A percentile compares a stretch with the other conserved stretches of the same genome.
Evolutionary conservation across 2,329 filamentous ascomycete genomes (phyloP).

Genomic region (Setomelanomma holmii): DNA sequence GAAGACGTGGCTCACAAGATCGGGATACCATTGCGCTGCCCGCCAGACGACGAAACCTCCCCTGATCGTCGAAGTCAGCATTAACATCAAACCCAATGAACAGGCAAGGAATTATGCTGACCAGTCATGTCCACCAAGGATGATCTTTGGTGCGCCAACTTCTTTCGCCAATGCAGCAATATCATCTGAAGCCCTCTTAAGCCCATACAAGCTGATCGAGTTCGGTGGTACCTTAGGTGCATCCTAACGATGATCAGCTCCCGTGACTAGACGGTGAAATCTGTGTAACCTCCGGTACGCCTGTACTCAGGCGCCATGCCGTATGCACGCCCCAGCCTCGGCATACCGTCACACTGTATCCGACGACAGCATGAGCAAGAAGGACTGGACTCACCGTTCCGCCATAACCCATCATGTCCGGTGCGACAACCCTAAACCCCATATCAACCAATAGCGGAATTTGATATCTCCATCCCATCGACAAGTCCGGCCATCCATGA

Average conservation of each 20-base stretch:
- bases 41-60: constrained; percentile 81
- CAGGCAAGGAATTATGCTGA: constrained; percentile 9
- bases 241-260: constrained; percentile 44
- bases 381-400: constrained; percentile 62
- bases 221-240: constrained; percentile 64
- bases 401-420: constrained; percentile 88
- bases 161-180: constrained; percentile 74
- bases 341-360: neutral
- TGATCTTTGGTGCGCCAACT: constrained; percentile 64
- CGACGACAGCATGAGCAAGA: neutral
- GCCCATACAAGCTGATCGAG: constrained; percentile 68
- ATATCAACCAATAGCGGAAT: constrained; percentile 76
- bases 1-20: constrained; percentile 77
- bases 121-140: constrained; percentile 93
- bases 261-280: neutral
- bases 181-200: constrained; percentile 74
- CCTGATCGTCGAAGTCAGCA: constrained; percentile 50
- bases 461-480: constrained; percentile 88
- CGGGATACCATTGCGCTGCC: constrained; percentile 71
- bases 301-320: neutral
- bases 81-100: too few species aligned
- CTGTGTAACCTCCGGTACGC: neutral
- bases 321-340: neutral
- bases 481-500: constrained; percentile 84
- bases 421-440: constrained; percentile 79